Evolutionary conservation across 1,284 basidiomycete species (phyloP), one percentile per base, ranked within the genome.

Genomic region (Apiotrichum domesticum): DNA sequence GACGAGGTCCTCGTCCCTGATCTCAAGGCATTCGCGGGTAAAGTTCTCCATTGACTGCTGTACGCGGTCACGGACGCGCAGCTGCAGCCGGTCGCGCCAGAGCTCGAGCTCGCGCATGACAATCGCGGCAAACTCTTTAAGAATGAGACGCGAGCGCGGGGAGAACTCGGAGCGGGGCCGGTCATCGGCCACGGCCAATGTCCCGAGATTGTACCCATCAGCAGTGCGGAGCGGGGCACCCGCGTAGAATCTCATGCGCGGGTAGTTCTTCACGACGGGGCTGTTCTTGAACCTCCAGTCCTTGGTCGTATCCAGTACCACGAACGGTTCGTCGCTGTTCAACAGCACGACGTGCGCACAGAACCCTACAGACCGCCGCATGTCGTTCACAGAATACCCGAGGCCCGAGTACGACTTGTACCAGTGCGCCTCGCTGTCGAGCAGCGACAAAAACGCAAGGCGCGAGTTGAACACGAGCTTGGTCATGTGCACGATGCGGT

Each of bases 1-100:
- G 6, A 57, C 42, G 1, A 69, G 63, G 11, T 66, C 65, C 3
- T 72, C 84, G 69, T 96, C 91, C 3, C 9, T 32, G 65, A 94
- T 88, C 72, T 96, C 93, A 42, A 97, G 81, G 67, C 92, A 95
- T 75, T 97, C 91, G 49, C 93, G 85, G 51, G 90, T 94, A 70
- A 97, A 97, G 64, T 89, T 84, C 73, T 96, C 93, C 89, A 96
- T 96, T 81, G 92, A 94, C 51, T 79, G 88, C 71, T 97, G 92
- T 55, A 97, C 96, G 49, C 87, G 84, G 69, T 95, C 92, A 41
- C 93, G 83, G 63, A 93, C 88, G 35, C 90, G 84, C 42, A 97
- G 79, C 77, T 95, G 92, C 56, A 93, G 92, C 86, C 88, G 60
- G 29, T 97, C 93, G 59, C 87, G 81, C 89, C 91, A 93, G 3